Evolutionary conservation across 345 rosid genomes (phyloP), one percentile per base, ranked within the genome.

Genomic region (Gossypium mustelinum): DNA sequence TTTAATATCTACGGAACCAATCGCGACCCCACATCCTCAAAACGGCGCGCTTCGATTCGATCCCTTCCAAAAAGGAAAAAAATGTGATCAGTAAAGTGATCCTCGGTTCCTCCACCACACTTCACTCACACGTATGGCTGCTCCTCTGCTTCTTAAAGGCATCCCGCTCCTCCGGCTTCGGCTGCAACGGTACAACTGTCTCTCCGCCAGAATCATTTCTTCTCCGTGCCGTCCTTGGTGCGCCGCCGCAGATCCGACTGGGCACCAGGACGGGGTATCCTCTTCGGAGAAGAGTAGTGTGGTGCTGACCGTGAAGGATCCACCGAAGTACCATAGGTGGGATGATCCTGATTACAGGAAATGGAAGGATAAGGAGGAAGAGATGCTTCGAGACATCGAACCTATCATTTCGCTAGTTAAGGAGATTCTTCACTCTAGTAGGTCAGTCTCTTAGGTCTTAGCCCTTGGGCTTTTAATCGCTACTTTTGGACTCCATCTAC

Each of bases 281-380:
- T 18, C 72, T 39, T 54, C 75, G 70, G 88, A 81, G 11, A 79
- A 78, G 75, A 75, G 48, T 55, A n/a, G 75, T 48, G 69, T 77
- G 41, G 75, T 72, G 11, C 68, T 80, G 77, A 84, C 70, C 24
- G 73, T 75, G 54, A 69, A 55, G 67, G 78, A 84, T n/a, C 79
- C 82, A 41, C 82, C 81, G 3, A 86, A 44, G 75, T 79, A 80
- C 55, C 75, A 79, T 54, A 80, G 86, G 20, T 81, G 76, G 85
- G 88, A 91, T 57, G 82, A 87, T 87, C 92, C 89, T 77, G 92
- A 88, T 80, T 91, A 84, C 79, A 80, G 95, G 73, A 87, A 82
- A 61, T 91, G 98, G 98, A 91, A 82, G 83, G 89, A 89, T 16
- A 81, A 82, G 44, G 94, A 94, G 78, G 87, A 84, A 8, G 94